Conservation (phyloP, 345 rosid species). For the Gossypium herbaceum region DNA sequence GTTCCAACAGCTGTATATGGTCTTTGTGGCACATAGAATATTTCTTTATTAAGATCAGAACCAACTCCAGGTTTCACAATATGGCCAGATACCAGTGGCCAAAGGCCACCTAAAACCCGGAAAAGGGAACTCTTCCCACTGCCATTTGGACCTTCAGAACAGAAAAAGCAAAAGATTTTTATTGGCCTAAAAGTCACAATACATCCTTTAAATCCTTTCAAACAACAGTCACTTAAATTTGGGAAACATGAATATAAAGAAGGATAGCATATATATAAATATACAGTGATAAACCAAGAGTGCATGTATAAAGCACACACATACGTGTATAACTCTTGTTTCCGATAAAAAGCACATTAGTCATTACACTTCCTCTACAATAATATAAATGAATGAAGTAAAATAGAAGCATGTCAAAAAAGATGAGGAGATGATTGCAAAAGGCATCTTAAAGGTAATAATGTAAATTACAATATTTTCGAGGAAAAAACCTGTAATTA, state of each 20-base stretch:
- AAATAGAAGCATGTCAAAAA: not conserved
- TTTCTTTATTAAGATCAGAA: slow-evolving; percentile 97
- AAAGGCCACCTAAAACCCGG: slow-evolving; percentile 97
- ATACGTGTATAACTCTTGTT: too few relatives aligned
- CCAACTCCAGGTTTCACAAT: slow-evolving; percentile 98
- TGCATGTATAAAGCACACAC: not conserved
- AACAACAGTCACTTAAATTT: not conserved
- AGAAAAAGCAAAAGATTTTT: slow-evolving; percentile 8
- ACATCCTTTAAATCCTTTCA: not conserved
- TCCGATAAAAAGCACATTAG: too few relatives aligned
- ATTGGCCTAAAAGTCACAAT: not conserved
- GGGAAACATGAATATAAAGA: slow-evolving; percentile 1
- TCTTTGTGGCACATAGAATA: slow-evolving; percentile 95
- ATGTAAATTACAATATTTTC: slow-evolving; percentile 12
- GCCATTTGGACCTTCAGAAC: slow-evolving; percentile 88
- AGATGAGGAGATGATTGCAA: not conserved
- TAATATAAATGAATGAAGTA: too few relatives aligned
- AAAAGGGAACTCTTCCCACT: slow-evolving; percentile 99
- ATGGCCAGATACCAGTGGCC: slow-evolving; percentile 94
- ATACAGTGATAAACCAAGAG: not conserved
- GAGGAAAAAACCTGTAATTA: slow-evolving; percentile 70
- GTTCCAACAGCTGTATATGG: slow-evolving; percentile 98
- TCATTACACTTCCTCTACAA: too few relatives aligned
- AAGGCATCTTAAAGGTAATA: not conserved
- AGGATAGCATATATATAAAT: not conserved